Evolutionary conservation across 2,329 filamentous ascomycete genomes (phyloP).

Genomic region (Botryotinia calthae): DNA sequence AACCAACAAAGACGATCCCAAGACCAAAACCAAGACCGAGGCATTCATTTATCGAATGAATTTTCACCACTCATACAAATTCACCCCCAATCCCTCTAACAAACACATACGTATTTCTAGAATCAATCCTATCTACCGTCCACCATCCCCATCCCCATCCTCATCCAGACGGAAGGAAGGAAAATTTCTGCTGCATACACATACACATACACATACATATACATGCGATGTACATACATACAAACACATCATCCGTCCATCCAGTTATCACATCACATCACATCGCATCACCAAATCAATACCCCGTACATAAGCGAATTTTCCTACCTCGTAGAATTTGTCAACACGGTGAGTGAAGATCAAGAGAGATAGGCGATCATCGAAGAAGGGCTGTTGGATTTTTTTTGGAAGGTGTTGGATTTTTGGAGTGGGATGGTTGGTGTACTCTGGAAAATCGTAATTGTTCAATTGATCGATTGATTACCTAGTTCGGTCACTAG

Average conservation of each 20-base stretch:
- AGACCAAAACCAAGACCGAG: too few relatives aligned
- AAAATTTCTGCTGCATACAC: slow-evolving; percentile 16
- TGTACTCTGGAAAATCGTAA: too few relatives aligned
- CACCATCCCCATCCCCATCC: background rate
- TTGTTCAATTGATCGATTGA: too few relatives aligned
- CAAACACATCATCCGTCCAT: slow-evolving; percentile 2
- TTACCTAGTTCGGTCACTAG: too few relatives aligned
- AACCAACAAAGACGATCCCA: too few relatives aligned
- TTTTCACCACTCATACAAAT: too few relatives aligned
- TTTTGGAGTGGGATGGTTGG: too few relatives aligned
- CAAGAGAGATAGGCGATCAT: background rate
- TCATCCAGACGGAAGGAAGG: background rate
- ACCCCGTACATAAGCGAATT: background rate
- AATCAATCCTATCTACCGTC: background rate
- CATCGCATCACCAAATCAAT: background rate
- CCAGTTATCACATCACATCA: background rate
- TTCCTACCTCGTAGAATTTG: too few relatives aligned
- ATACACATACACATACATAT: background rate
- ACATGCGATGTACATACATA: background rate
- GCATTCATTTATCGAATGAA: too few relatives aligned
- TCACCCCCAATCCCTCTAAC: too few relatives aligned
- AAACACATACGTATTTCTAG: background rate
- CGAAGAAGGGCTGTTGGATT: background rate
- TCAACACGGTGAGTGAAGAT: background rate
- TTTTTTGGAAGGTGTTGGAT: too few relatives aligned